These are phyloP conservation scores for Aspergillus awamori DNA, from an alignment of 2,329 filamentous ascomycete species.

Conservation along the genomic window DNA sequence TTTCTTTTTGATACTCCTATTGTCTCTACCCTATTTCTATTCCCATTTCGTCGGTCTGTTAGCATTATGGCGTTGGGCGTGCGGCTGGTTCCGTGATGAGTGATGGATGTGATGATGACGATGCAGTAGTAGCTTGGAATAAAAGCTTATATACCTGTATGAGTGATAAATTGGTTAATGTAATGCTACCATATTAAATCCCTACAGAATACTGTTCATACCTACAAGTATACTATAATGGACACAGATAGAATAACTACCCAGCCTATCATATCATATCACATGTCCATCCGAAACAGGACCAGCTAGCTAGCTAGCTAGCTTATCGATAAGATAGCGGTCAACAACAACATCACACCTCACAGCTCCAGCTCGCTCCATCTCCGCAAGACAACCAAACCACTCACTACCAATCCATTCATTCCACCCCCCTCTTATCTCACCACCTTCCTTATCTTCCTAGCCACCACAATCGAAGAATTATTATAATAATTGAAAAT, in stretches of 20 bases:
- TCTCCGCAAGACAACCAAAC: too few relatives aligned
- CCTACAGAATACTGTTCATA: too few relatives aligned
- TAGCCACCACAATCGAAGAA: too few relatives aligned
- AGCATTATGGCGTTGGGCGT: slow-evolving; percentile 33
- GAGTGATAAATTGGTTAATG: neutral
- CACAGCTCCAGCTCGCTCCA: neutral
- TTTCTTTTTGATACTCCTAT: slow-evolving; percentile 5
- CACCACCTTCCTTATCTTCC: neutral
- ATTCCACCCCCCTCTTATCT: neutral
- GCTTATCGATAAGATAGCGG: neutral
- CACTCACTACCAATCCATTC: too few relatives aligned
- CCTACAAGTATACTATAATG: too few relatives aligned
- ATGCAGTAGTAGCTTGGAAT: neutral
- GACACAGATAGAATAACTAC: too few relatives aligned
- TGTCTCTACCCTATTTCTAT: slow-evolving; percentile 10
- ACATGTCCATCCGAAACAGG: neutral
- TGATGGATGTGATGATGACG: slow-evolving; percentile 11
- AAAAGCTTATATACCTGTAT: neutral
- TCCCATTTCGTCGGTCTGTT: neutral
- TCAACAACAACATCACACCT: neutral
- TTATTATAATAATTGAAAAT: slow-evolving; percentile 25
- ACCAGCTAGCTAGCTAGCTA: too few relatives aligned
- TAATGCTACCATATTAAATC: too few relatives aligned
- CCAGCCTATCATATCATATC: neutral
- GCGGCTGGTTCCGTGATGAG: slow-evolving; percentile 13